Evolutionary conservation across 2,329 filamentous ascomycete species (phyloP), one percentile per base, ranked within the genome.

Genomic region (Dactylellina parvicollis): DNA sequence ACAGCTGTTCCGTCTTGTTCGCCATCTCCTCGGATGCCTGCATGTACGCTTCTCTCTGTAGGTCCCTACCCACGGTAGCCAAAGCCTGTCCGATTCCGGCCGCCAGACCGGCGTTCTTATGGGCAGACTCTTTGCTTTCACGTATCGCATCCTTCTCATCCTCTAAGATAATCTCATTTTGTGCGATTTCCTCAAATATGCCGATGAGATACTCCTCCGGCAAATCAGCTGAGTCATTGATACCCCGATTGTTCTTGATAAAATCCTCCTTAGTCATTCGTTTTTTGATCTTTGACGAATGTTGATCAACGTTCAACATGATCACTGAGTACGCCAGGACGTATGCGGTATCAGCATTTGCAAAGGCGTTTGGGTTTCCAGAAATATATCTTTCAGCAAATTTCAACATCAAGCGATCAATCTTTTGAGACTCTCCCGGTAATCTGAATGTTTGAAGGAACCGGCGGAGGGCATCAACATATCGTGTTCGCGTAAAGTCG

Each of bases 331-430:
- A 99, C 0, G 92, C 90, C 36, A 99, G 84, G 7, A 99, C 92
- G 77, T 99, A 99, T 12, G 95, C 94, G 0, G 96, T 99, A 80
- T 99, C 96, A 1, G 95, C 96, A 78, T 98, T 99, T 34, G 95
- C 95, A 81, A 96, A 99, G 0, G 95, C 94, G 79, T 96, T 96
- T 0, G 95, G 95, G 77, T 99, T 99, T 28, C 93, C 93, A 72
- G 89, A 90, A 56, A 96, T 91, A 80, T 99, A 99, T 72, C 94
- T 89, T 81, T 98, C 94, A 8, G 95, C 95, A 82, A 98, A 99
- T 80, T 99, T 99, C 76, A 99, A 84, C 95, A 99, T 98, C 82
- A 98, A 96, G 50, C 95, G 91, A 87, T 99, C 95, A 76, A 99
- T 99, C 83, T 99, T 99, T 80, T 99, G 95, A 0, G 93, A 93